Base-by-base conservation (phyloP, 352 stramenopile genomes). In the Phytophthora sojae region DNA sequence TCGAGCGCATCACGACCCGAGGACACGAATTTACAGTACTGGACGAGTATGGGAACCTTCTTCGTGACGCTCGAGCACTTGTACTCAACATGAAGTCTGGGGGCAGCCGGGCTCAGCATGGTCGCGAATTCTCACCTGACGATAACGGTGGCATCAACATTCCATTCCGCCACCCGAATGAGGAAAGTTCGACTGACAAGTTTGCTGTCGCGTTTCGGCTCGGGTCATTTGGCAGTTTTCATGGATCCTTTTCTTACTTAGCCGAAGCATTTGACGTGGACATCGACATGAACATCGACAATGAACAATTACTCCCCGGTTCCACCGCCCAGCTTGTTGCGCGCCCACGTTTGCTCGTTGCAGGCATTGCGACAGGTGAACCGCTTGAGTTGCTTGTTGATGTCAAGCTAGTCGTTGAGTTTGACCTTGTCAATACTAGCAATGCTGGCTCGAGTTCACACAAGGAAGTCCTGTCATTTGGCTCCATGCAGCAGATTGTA, bases 11-110 rank as follows among this genome's bases (percentile, higher is more conserved):
- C 23, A 87, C 84, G 0, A 62, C 56, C 17, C 64, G 69, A 64
- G 84, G 84, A 8, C 80, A 90, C 29, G 75, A 89, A 54, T 79
- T 92, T 54, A 67, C 62, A 4, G 74, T 90, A 6, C 57, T 92
- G 4, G 79, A 90, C 57, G 84, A 92, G 54, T 63, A 42, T 47
- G 82, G 79, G 26, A 61, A 77, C 3, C 26, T 82, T 17, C 52
- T 89, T 49, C 55, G 54, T 12, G 80, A 85, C 37, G 75, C 68
- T 9, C 67, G 63, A 39, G 64, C 73, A 5, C 59, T 81, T 47
- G 47, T 92, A 6, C 75, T 84, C n/a, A 85, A 88, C 30, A 19
- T 79, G 25, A 84, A 82, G 19, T 29, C 63, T 52, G 75, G 77
- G 44, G 47, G 53, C 30, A 82, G 76, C 53, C 70, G 66, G 58